These are phyloP conservation scores for Singerocomus rubriflavus DNA, from an alignment of 1,284 basidiomycete genomes.

Conservation along the genomic window DNA sequence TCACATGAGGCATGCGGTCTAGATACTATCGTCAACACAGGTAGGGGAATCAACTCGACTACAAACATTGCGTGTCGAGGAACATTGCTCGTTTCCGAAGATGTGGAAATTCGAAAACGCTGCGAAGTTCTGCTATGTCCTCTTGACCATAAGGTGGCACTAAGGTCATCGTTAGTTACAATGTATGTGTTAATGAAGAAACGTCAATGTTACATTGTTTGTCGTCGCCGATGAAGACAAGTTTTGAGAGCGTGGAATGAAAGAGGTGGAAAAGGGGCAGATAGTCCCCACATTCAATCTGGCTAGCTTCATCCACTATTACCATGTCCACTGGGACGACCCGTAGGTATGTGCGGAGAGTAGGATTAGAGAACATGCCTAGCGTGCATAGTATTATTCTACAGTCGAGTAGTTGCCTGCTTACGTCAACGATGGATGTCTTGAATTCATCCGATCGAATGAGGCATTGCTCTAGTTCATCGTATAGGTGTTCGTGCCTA, in stretches of 20 bases:
- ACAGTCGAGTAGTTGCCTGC: constrained; percentile 36
- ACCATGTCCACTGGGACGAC: constrained; percentile 47
- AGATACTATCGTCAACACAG: background rate
- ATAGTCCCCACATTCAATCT: constrained; percentile 45
- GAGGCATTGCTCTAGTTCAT: constrained; percentile 39
- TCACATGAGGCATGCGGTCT: constrained; percentile 77
- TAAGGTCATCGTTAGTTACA: constrained; percentile 47
- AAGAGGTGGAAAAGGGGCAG: constrained; percentile 39
- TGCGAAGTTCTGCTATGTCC: constrained; percentile 47
- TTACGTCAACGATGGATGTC: constrained; percentile 10
- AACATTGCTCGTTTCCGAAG: constrained; percentile 41
- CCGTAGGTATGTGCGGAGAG: constrained; percentile 32
- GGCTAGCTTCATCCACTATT: constrained; percentile 54
- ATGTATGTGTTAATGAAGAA: constrained; percentile 39
- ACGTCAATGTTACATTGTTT: constrained; percentile 37
- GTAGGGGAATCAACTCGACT: background rate
- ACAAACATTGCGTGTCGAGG: constrained; percentile 57
- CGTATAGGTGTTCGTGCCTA: constrained; percentile 76
- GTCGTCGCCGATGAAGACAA: constrained; percentile 45
- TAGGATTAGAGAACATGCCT: constrained; percentile 40
- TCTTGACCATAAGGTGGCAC: constrained; percentile 61
- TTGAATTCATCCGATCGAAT: constrained; percentile 50
- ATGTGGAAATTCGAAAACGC: constrained; percentile 57
- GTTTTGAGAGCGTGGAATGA: constrained; percentile 27
- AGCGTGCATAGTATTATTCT: constrained; percentile 58